Evolutionary conservation across 192 early-diverging fungal species (phyloP).

Genomic region (Geranomyces michiganensis): DNA sequence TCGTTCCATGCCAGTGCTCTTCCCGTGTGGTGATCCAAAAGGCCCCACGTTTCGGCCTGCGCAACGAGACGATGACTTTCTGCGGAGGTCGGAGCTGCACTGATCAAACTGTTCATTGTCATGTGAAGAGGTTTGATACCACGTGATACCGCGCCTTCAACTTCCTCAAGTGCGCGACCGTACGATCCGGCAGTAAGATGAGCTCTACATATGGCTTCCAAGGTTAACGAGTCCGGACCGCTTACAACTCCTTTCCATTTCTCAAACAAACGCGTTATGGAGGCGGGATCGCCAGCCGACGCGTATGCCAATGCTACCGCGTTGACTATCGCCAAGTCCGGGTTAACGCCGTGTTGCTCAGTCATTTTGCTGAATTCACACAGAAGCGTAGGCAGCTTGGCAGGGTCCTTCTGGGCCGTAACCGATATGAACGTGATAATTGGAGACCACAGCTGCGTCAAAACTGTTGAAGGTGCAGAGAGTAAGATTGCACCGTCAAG

Average conservation of each 20-base stretch:
- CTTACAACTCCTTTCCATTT: neutral
- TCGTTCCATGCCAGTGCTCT: neutral
- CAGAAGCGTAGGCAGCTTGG: neutral
- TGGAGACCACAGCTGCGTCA: neutral
- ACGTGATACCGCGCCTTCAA: neutral
- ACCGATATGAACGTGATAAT: neutral
- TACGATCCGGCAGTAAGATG: neutral
- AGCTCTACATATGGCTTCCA: conserved; percentile 6
- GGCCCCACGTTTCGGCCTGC: neutral
- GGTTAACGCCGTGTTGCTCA: neutral
- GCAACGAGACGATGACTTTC: neutral
- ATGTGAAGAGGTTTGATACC: neutral
- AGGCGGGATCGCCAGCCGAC: neutral
- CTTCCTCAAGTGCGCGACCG: neutral
- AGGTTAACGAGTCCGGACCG: conserved; percentile 1
- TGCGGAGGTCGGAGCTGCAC: neutral
- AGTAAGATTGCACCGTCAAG: no score
- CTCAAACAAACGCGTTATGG: neutral
- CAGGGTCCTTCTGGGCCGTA: neutral
- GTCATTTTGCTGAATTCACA: neutral
- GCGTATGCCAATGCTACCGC: neutral
- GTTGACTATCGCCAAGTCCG: conserved; percentile 16
- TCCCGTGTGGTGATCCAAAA: neutral
- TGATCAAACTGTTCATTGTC: conserved; percentile 7
- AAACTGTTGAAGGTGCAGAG: neutral